Evolutionary conservation across 108 stramenopile genomes (phyloP).

Genomic region (Skeletonema menzelii): DNA sequence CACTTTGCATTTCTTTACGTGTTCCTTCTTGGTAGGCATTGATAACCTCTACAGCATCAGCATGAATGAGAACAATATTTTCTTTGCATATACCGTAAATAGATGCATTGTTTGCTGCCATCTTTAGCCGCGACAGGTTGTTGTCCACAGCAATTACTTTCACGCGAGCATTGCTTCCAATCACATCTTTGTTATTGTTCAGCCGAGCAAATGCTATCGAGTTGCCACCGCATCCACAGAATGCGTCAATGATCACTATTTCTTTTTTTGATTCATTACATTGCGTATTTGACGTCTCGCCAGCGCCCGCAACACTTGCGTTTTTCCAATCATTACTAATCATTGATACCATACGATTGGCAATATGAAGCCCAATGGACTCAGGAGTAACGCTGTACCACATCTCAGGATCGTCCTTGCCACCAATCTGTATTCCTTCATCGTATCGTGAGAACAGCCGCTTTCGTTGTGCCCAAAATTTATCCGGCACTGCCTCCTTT

Average conservation of each 20-base stretch:
- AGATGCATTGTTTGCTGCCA: constrained; percentile 72
- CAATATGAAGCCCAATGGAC: constrained; percentile 76
- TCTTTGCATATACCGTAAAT: constrained; percentile 59
- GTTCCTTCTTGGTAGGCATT: constrained; percentile 24
- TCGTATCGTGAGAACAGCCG: constrained; percentile 79
- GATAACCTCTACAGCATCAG: constrained; percentile 59
- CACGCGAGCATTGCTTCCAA: constrained; percentile 39
- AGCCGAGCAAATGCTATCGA: constrained; percentile 68
- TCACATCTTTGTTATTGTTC: constrained; percentile 1
- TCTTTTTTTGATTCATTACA: not conserved
- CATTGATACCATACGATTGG: constrained; percentile 33
- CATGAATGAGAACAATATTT: constrained; percentile 70
- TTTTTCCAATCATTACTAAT: not conserved
- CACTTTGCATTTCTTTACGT: constrained; percentile 1
- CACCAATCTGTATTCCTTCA: constrained; percentile 75
- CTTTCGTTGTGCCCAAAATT: constrained; percentile 83
- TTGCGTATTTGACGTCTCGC: not conserved
- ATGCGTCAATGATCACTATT: constrained; percentile 70
- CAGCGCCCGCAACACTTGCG: not conserved
- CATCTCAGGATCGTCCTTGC: constrained; percentile 48
- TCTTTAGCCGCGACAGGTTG: constrained; percentile 56
- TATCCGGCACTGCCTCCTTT: constrained; percentile 67
- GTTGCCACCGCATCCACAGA: constrained; percentile 90
- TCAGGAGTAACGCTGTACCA: constrained; percentile 89
- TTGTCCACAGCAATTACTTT: constrained; percentile 63